Percentiles rank a stretch among this genome's conserved stretches.
phyloP scores from a whole-genome alignment of 1,284 basidiomycete genomes.

The Earliella scabrosa region DNA sequence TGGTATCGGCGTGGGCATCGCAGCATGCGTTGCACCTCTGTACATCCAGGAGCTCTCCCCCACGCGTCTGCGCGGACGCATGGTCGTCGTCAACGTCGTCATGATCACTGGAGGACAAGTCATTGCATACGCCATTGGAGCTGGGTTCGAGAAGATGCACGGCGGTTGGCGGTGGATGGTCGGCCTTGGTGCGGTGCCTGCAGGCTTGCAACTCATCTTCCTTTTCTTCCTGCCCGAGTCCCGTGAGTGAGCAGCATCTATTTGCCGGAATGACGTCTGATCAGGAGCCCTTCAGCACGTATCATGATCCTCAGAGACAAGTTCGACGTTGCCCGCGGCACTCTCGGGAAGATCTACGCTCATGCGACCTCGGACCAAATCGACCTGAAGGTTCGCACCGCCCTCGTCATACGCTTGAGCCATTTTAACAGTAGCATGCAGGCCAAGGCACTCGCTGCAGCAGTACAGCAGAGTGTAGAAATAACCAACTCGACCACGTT shows the following conservation, averaged over 20 bases:
- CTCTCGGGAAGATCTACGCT: constrained; percentile 72
- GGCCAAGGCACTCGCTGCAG: constrained; percentile 61
- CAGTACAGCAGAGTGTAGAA: constrained; percentile 68
- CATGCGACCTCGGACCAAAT: constrained; percentile 67
- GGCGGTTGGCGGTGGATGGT: constrained; percentile 89
- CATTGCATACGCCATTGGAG: constrained; percentile 78
- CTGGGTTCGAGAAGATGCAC: constrained; percentile 65
- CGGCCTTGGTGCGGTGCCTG: constrained; percentile 72
- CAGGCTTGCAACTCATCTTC: constrained; percentile 63
- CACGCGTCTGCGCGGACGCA: constrained; percentile 72
- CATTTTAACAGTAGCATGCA: constrained; percentile 26
- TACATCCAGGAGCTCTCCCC: constrained; percentile 88
- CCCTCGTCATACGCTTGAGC: not conserved
- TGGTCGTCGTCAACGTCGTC: constrained; percentile 73
- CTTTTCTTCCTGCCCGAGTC: constrained; percentile 78
- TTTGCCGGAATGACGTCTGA: too few relatives aligned
- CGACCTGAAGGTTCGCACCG: constrained; percentile 57
- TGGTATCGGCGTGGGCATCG: constrained; percentile 70
- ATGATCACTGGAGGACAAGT: constrained; percentile 78
- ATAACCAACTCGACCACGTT: constrained; percentile 68
- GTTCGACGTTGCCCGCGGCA: constrained; percentile 48
- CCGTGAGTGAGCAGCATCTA: constrained; percentile 50
- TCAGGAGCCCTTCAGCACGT: too few relatives aligned
- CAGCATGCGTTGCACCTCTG: constrained; percentile 80
- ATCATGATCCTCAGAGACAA: constrained; percentile 67